Evolutionary conservation across 129 eudicot species (phyloP).

Genomic region (Cynara cardunculus): DNA sequence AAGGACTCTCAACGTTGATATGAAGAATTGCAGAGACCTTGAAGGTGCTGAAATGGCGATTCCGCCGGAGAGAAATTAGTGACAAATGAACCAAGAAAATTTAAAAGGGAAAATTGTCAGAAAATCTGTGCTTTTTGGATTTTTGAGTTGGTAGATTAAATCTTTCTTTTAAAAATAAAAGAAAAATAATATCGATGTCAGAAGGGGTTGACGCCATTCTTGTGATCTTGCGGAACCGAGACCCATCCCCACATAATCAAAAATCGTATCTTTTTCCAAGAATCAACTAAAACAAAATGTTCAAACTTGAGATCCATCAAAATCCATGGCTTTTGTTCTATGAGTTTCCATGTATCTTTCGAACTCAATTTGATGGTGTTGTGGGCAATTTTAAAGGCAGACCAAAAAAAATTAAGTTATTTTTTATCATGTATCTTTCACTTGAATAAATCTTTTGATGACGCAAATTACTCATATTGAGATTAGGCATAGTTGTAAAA

Average conservation of each 20-base stretch:
- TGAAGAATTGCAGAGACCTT: conserved; percentile 5
- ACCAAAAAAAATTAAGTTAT: no score
- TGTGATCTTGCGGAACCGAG: neutral
- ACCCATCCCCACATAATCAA: neutral
- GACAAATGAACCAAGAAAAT: neutral
- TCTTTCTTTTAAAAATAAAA: neutral
- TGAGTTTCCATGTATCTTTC: neutral
- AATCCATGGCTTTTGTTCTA: neutral
- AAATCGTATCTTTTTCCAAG: neutral
- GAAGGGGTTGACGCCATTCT: neutral
- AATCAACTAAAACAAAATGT: neutral
- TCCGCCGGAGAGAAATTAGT: neutral
- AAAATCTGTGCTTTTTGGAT: neutral
- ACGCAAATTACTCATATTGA: neutral
- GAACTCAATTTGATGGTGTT: neutral
- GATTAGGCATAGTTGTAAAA: neutral
- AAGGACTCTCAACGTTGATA: neutral
- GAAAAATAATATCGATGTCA: neutral
- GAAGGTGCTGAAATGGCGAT: conserved; percentile 14
- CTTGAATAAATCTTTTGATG: neutral
- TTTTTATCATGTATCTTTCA: no score
- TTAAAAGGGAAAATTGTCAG: neutral
- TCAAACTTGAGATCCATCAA: neutral
- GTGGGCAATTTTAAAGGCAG: neutral
- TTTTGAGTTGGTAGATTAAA: conserved; percentile 1